Base-by-base conservation (phyloP, 352 stramenopile genomes). In the Pythium phragmiticola region DNA sequence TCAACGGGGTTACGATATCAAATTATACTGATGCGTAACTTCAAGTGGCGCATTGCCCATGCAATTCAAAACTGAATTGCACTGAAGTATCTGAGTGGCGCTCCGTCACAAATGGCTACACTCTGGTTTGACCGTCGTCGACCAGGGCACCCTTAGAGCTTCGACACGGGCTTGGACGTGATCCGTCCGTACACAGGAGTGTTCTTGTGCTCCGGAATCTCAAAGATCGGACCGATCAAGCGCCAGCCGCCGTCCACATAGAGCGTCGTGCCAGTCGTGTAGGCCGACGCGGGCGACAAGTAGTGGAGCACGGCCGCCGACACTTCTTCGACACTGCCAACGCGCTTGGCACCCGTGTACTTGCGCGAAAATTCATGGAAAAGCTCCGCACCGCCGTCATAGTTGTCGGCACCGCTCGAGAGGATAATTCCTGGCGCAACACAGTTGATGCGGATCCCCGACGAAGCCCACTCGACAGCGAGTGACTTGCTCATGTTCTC, bases 401-500 rank as follows among this genome's bases (percentile, higher is more conserved):
- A 98, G 69, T 98, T 97, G 51, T 92, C 75, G 12, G 83, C 75
- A 39, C 80, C 77, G 39, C 76, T 87, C 23, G 77, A 87, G n/a
- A 86, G 61, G 46, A 89, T 84, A 37, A 86, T 81, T 2, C 78
- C 78, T 33, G 91, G 92, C 57, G 90, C 77, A 12, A 98, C 91
- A 61, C 84, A 96, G 75, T 98, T 98, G 54, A 98, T 70, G 30
- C 88, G 78, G 36, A 98, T 95, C 21, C 82, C 84, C n/a, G 70
- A 89, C 34, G 90, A 77, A 28, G 94, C 93, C 94, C 94, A 98
- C 75, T 98, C 94, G 21, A 94, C 77, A 48, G 88, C 84, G 26
- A 98, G 77, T n/a, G 90, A 97, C 64, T 96, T 96, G 57, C 75
- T 89, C 71, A 98, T 82, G 68, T 97, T 98, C 70, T 97, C 89